Conservation (phyloP, 2,329 filamentous ascomycete species). For the Fusarium foetens region DNA sequence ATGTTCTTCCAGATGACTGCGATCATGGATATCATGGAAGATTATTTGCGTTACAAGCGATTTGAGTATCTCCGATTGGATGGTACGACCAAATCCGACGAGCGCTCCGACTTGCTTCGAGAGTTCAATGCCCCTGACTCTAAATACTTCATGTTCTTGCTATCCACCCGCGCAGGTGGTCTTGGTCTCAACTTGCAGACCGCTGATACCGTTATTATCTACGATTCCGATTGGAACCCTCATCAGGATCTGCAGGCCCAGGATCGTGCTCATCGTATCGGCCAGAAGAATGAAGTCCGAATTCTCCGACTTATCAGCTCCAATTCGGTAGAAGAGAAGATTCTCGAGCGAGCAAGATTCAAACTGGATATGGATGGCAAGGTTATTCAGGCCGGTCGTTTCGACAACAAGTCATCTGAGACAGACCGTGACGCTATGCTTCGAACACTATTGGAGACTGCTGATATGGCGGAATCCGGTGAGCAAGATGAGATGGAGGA, state of each 20-base stretch:
- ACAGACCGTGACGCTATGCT: constrained; percentile 98
- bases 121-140: constrained; percentile 91
- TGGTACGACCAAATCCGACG: constrained; percentile 96
- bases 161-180: constrained; percentile 99
- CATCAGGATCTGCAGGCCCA: constrained; percentile 99
- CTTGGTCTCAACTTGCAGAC: constrained; percentile 97
- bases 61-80: constrained; percentile 92
- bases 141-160: constrained; percentile 95
- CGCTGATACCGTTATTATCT: constrained; percentile 98
- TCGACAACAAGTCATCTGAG: constrained; percentile 99
- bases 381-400: constrained; percentile 98
- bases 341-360: constrained; percentile 93
- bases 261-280: constrained; percentile 99
- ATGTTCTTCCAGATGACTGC: constrained; percentile 99
- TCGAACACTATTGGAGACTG: constrained; percentile 88
- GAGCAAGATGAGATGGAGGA: constrained; percentile 99
- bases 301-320: constrained; percentile 96
- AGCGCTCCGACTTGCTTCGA: constrained; percentile 89
- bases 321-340: constrained; percentile 98
- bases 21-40: constrained; percentile 99
- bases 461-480: constrained; percentile 72
- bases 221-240: constrained; percentile 99
- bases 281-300: constrained; percentile 98
- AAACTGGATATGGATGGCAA: constrained; percentile 99
- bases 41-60: constrained; percentile 87